These are phyloP conservation scores for Hanseniaspora singularis DNA, from an alignment of 805 yeast genomes.

Conservation along the genomic window DNA sequence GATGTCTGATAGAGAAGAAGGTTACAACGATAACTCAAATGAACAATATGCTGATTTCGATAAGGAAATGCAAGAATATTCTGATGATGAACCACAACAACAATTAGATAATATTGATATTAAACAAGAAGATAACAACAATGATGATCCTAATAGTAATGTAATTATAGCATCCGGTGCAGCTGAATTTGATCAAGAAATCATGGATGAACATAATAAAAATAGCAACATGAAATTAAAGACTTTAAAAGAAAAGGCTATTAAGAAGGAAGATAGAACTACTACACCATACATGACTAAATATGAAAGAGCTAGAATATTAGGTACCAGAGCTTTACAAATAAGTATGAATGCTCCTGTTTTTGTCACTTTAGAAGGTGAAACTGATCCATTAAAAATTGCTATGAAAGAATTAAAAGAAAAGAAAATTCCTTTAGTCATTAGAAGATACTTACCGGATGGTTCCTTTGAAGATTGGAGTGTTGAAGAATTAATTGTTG, in stretches of 20 bases:
- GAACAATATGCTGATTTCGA: constrained; percentile 68
- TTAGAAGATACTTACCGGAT: constrained; percentile 92
- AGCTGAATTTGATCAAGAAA: constrained; percentile 44
- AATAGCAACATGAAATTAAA: constrained; percentile 38
- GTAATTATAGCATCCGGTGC: constrained; percentile 59
- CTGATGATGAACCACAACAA: constrained; percentile 51
- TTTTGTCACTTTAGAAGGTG: constrained; percentile 94
- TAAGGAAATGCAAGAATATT: constrained; percentile 53
- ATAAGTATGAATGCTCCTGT: constrained; percentile 98
- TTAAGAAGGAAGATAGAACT: constrained; percentile 74
- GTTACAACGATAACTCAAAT: constrained; percentile 54
- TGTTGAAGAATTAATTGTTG: constrained; percentile 91
- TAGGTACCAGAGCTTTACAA: constrained; percentile 95
- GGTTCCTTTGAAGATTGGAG: constrained; percentile 98
- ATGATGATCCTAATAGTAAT: constrained; percentile 38
- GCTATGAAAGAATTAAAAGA: constrained; percentile 95
- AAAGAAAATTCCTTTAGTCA: constrained; percentile 86
- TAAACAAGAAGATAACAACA: constrained; percentile 26
- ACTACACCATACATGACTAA: constrained; percentile 99
- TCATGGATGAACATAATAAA: constrained; percentile 18
- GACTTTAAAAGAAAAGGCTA: constrained; percentile 68
- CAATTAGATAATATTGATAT: constrained; percentile 28
- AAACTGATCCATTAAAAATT: constrained; percentile 94
- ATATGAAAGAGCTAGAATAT: constrained; percentile 92
- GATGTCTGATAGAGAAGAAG: constrained; percentile 49